Conservation (phyloP, 495 filamentous ascomycete species). For the Penicillium riverlandense region DNA sequence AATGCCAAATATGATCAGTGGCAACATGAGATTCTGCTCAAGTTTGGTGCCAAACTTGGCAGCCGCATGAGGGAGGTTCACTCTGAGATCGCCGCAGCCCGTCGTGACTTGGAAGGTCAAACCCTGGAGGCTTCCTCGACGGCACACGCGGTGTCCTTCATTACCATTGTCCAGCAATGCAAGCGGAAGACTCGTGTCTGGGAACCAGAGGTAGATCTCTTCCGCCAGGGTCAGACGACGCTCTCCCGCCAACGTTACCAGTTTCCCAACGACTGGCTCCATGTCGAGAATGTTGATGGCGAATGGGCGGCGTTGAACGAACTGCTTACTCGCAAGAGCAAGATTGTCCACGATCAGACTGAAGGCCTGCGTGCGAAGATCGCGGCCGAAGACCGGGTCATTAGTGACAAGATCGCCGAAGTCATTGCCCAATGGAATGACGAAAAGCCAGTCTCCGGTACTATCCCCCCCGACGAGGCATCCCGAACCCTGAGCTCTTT, state of each 20-base stretch:
- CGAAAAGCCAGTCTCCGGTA: conserved; percentile 93
- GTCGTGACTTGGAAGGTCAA: conserved; percentile 81
- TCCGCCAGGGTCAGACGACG: conserved; percentile 89
- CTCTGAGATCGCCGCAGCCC: conserved; percentile 79
- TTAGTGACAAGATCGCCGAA: conserved; percentile 77
- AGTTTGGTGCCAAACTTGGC: conserved; percentile 86
- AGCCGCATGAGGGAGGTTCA: conserved; percentile 84
- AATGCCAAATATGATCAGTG: conserved; percentile 99
- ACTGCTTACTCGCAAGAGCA: conserved; percentile 78
- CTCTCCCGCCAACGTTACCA: conserved; percentile 85
- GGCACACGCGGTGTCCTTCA: conserved; percentile 93
- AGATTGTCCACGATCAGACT: conserved; percentile 91
- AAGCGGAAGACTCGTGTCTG: conserved; percentile 87
- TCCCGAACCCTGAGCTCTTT: conserved; percentile 72
- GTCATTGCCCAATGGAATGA: conserved; percentile 83
- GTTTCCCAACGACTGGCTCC: conserved; percentile 87
- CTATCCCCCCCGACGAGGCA: conserved; percentile 79
- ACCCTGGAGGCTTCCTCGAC: conserved; percentile 89
- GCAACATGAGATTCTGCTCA: conserved; percentile 92
- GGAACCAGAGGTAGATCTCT: conserved; percentile 92
- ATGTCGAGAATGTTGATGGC: conserved; percentile 86
- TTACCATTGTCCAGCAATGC: conserved; percentile 93
- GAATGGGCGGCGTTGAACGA: conserved; percentile 91
- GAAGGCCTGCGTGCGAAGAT: conserved; percentile 96
- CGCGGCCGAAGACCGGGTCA: conserved; percentile 82